Evolutionary conservation across 116 monocot species (phyloP).

Genomic region (Cymodocea nodosa): DNA sequence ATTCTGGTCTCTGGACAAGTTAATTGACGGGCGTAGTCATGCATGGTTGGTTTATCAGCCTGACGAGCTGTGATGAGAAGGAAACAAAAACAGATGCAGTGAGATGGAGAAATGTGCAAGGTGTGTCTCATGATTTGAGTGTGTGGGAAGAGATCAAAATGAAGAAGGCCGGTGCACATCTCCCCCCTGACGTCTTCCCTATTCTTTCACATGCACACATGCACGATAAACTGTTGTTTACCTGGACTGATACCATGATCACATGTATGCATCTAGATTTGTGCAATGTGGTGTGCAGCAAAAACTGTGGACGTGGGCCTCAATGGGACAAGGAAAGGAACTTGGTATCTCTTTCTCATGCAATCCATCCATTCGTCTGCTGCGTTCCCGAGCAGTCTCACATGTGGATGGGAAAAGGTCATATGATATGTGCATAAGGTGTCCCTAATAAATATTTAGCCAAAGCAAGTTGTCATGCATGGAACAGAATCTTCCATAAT

Average conservation of each 20-base stretch:
- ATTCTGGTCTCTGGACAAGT: too few species aligned
- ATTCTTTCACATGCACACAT: slow-evolving; percentile 7
- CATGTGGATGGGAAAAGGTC: slow-evolving; percentile 14
- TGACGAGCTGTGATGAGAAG: too few species aligned
- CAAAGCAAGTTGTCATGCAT: slow-evolving; percentile 51
- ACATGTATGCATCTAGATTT: slow-evolving; percentile 20
- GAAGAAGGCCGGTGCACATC: too few species aligned
- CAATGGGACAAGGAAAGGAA: slow-evolving; percentile 19
- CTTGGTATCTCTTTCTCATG: slow-evolving; percentile 10
- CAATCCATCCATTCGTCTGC: slow-evolving; percentile 1
- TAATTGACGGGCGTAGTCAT: too few species aligned
- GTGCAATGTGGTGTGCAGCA: slow-evolving; percentile 13
- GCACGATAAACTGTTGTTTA: not conserved
- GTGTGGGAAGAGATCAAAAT: too few species aligned
- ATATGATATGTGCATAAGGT: slow-evolving; percentile 11
- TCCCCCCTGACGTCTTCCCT: not conserved
- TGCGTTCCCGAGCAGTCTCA: slow-evolving; percentile 1
- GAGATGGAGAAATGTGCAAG: too few species aligned
- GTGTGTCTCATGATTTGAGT: too few species aligned
- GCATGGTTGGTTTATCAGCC: too few species aligned
- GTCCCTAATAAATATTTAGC: slow-evolving; percentile 12
- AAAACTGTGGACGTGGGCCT: slow-evolving; percentile 15
- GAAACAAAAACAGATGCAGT: too few species aligned
- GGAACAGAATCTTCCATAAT: slow-evolving; percentile 83
- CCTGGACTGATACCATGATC: slow-evolving; percentile 2